phyloP scores from a whole-genome alignment of 768 basidiomycete species.

The Panaeolus cyanescens region DNA sequence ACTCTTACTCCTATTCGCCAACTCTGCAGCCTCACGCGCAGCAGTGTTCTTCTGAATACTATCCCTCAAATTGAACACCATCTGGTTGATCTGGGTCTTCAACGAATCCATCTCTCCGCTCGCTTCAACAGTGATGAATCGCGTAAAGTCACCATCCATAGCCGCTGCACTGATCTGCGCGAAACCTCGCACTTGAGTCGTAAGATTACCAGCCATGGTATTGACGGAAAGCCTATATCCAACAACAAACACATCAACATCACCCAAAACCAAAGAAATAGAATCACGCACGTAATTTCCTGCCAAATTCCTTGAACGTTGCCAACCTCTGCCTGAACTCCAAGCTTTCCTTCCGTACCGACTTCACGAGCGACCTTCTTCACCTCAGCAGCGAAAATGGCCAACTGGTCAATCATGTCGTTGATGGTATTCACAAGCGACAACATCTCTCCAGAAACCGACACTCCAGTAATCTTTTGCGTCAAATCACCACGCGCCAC shows the following conservation, averaged over 20 bases:
- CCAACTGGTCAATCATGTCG: constrained; percentile 67
- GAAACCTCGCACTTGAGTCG: constrained; percentile 98
- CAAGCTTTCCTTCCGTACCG: constrained; percentile 97
- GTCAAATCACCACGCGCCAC: constrained; percentile 94
- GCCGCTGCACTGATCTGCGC: constrained; percentile 98
- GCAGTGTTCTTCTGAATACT: constrained; percentile 98
- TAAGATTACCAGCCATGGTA: constrained; percentile 95
- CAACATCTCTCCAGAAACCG: constrained; percentile 95
- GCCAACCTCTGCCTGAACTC: constrained; percentile 96
- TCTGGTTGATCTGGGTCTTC: constrained; percentile 98
- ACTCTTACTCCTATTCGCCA: constrained; percentile 96
- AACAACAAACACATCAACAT: not conserved
- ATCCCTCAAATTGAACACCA: constrained; percentile 97
- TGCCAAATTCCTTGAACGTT: constrained; percentile 99
- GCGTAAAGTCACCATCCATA: constrained; percentile 97
- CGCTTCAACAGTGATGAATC: constrained; percentile 99
- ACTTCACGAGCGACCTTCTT: constrained; percentile 98
- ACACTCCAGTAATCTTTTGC: constrained; percentile 89
- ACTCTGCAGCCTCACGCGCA: constrained; percentile 94
- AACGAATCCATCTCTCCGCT: constrained; percentile 99
- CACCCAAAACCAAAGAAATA: not conserved
- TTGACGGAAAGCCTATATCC: constrained; percentile 84
- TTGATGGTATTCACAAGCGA: constrained; percentile 97
- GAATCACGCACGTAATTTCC: constrained; percentile 84
- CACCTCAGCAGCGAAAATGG: constrained; percentile 61